Conservation (phyloP, 2,329 filamentous ascomycete genomes). For the Elsinoe necatrix region DNA sequence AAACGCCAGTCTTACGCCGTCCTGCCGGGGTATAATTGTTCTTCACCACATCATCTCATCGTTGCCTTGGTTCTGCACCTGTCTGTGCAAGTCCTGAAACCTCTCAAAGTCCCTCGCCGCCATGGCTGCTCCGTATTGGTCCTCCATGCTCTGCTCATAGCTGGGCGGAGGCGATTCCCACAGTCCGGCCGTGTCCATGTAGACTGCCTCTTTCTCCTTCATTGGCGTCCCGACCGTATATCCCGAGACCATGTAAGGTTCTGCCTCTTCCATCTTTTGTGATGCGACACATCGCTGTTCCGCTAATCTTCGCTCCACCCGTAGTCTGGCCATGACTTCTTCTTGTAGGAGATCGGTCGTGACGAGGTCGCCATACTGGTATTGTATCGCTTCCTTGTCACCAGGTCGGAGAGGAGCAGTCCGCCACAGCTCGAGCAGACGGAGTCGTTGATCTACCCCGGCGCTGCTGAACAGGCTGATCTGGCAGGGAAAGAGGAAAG, state of each 20-base stretch:
- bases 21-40: not conserved
- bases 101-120: conserved; percentile 45
- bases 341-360: conserved; percentile 48
- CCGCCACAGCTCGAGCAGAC: conserved; percentile 76
- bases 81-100: conserved; percentile 38
- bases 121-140: conserved; percentile 58
- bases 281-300: conserved; percentile 10
- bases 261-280: conserved; percentile 40
- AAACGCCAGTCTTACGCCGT: not conserved
- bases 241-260: conserved; percentile 78
- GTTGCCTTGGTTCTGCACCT: conserved; percentile 12
- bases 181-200: not conserved
- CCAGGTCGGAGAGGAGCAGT: conserved; percentile 61
- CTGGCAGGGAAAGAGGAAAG: conserved; percentile 63
- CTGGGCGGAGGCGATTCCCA: conserved; percentile 11
- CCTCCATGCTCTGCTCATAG: conserved; percentile 49
- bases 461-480: conserved; percentile 70
- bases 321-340: conserved; percentile 47
- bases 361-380: conserved; percentile 49
- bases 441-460: conserved; percentile 60
- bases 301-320: conserved; percentile 47
- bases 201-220: conserved; percentile 29
- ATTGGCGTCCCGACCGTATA: conserved; percentile 58
- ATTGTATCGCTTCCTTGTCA: conserved; percentile 28
- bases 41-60: conserved; percentile 20